Percentiles rank a stretch among this genome's conserved stretches.
Evolutionary conservation across 495 filamentous ascomycete genomes (phyloP).

Genomic region (Cairneyella variabilis): DNA sequence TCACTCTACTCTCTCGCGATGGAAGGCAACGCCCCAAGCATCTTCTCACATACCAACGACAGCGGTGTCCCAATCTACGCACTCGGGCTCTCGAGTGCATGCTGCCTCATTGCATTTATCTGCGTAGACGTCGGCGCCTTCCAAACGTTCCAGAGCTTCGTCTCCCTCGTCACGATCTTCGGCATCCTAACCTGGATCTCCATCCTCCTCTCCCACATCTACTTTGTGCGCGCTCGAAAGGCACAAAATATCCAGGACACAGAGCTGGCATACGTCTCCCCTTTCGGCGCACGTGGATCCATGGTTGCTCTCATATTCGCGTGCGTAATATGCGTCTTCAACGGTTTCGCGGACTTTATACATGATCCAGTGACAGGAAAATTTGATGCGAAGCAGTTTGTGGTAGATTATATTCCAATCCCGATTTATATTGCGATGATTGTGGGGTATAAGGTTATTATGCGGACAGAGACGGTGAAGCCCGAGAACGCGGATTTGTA

Average conservation of each 20-base stretch:
- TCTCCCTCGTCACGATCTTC: constrained; percentile 53
- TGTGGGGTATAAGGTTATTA: constrained; percentile 50
- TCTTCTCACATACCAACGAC: constrained; percentile 52
- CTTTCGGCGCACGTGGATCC: constrained; percentile 56
- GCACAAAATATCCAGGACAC: constrained; percentile 51
- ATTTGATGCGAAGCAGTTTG: constrained; percentile 43
- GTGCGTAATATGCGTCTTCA: constrained; percentile 47
- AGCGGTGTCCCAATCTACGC: constrained; percentile 62
- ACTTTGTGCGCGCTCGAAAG: constrained; percentile 52
- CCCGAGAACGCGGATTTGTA: constrained; percentile 54
- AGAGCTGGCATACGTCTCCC: constrained; percentile 53
- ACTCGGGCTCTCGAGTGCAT: constrained; percentile 45
- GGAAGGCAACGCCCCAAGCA: constrained; percentile 59
- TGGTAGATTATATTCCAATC: constrained; percentile 58
- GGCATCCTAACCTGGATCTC: constrained; percentile 60
- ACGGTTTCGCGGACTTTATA: constrained; percentile 48
- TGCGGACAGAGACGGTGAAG: constrained; percentile 40
- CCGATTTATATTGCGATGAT: constrained; percentile 52
- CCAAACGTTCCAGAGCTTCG: constrained; percentile 62
- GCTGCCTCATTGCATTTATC: constrained; percentile 61
- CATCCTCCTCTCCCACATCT: constrained; percentile 52
- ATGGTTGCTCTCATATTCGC: constrained; percentile 56
- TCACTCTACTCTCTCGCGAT: constrained; percentile 65
- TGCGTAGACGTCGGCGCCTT: constrained; percentile 58
- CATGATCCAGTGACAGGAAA: constrained; percentile 45